phyloP scores from a whole-genome alignment of 2,329 filamentous ascomycete genomes.

The Neonectria punicea region DNA sequence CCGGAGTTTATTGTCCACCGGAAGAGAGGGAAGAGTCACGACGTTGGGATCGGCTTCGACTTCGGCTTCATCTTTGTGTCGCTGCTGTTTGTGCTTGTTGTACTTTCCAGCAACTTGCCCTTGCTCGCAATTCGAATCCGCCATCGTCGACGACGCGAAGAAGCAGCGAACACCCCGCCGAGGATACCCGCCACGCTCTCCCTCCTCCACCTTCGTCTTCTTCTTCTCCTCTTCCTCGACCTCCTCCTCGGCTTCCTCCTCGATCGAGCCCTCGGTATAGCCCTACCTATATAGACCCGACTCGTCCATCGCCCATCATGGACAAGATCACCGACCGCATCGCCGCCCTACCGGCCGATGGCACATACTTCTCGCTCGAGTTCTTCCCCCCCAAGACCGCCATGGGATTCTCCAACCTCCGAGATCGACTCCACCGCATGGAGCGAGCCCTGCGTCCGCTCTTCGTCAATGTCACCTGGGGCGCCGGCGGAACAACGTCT shows the following conservation, averaged over 20 bases:
- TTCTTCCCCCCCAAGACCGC: constrained; percentile 99
- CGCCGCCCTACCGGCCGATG: constrained; percentile 83
- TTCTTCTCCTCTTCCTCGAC: background rate
- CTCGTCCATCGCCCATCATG: constrained; percentile 57
- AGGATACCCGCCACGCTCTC: constrained; percentile 30
- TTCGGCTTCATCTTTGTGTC: background rate
- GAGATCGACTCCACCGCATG: constrained; percentile 95
- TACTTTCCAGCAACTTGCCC: background rate
- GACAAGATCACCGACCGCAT: constrained; percentile 97
- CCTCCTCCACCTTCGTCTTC: constrained; percentile 7
- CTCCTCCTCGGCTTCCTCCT: background rate
- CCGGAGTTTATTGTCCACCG: background rate
- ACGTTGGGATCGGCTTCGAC: background rate
- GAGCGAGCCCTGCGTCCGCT: constrained; percentile 88
- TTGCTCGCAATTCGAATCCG: background rate
- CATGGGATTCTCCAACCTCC: constrained; percentile 94
- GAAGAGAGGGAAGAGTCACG: constrained; percentile 1
- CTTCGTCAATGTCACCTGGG: constrained; percentile 98
- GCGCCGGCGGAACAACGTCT: constrained; percentile 91
- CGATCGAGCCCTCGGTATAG: constrained; percentile 1
- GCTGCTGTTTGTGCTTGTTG: background rate
- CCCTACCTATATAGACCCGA: background rate
- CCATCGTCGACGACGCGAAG: constrained; percentile 10
- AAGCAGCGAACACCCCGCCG: constrained; percentile 19
- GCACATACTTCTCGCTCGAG: constrained; percentile 93